Conservation (phyloP, 192 early-diverging fungal genomes). For the Linnemannia schmuckeri region DNA sequence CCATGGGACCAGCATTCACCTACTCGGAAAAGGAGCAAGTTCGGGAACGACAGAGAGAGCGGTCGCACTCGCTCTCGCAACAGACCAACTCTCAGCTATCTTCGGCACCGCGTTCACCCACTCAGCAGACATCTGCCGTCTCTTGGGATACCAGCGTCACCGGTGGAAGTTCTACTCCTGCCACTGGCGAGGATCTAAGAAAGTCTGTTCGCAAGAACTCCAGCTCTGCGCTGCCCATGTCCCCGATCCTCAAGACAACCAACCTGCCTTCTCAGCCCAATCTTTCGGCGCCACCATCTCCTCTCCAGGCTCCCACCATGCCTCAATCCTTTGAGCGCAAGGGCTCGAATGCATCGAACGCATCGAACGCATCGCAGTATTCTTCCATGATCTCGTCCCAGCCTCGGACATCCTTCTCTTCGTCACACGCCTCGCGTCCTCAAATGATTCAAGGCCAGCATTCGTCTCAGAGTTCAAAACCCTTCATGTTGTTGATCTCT, state of each 20-base stretch:
- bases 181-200: neutral
- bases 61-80: conserved; percentile 1
- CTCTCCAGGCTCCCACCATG: neutral
- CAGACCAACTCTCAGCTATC: neutral
- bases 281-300: conserved; percentile 5
- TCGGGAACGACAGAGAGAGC: conserved; percentile 1
- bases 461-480: conserved; percentile 1
- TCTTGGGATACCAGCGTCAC: conserved; percentile 15
- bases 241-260: conserved; percentile 6
- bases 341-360: neutral
- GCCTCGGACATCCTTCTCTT: neutral
- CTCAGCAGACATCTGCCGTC: neutral
- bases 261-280: neutral
- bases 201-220: neutral
- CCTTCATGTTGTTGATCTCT: conserved; percentile 41
- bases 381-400: neutral
- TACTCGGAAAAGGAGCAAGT: conserved; percentile 47
- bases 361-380: conserved; percentile 3
- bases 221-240: neutral
- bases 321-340: neutral
- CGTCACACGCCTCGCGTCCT: neutral
- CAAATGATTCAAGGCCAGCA: neutral
- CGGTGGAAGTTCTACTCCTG: neutral
- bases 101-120: neutral
- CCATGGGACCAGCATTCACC: conserved; percentile 30